Evolutionary conservation across 139 green algal genomes (phyloP).

Genomic region (Nannochloris sp.): DNA sequence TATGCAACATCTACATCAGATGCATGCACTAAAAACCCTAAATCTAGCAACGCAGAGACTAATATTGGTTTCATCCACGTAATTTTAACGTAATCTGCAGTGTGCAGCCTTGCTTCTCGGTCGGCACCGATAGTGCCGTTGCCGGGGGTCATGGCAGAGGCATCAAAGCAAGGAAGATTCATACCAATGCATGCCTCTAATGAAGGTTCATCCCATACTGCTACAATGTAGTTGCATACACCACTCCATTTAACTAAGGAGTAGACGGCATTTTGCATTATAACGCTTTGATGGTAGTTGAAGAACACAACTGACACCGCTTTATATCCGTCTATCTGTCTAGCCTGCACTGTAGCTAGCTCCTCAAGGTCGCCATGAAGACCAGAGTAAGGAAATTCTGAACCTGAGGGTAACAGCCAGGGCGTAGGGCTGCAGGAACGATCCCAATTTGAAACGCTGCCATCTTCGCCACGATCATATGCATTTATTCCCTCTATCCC

Average conservation of each 20-base stretch:
- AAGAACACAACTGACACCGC: not conserved
- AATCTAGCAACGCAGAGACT: not conserved
- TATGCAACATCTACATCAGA: conserved; percentile 11
- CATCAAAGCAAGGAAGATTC: conserved; percentile 7
- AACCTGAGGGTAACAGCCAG: not conserved
- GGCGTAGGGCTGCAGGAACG: not conserved
- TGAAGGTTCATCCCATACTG: not conserved
- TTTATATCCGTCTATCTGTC: not conserved
- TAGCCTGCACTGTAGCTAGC: not conserved
- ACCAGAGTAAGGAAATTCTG: not conserved
- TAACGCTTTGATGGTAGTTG: not conserved
- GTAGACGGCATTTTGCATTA: conserved; percentile 12
- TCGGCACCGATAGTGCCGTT: not conserved
- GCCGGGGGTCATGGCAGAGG: not conserved
- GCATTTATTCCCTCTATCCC: too few relatives aligned
- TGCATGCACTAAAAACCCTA: not conserved
- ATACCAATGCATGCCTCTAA: conserved; percentile 2
- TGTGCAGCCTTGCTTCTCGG: not conserved
- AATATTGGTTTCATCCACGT: not conserved
- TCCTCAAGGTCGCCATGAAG: not conserved
- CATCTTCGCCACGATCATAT: too few relatives aligned
- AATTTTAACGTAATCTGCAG: not conserved
- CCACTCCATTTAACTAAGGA: not conserved
- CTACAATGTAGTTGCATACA: conserved; percentile 6
- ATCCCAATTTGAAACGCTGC: too few relatives aligned